Evolutionary conservation across 768 basidiomycete genomes (phyloP).

Genomic region (Dentipellis fragilis): DNA sequence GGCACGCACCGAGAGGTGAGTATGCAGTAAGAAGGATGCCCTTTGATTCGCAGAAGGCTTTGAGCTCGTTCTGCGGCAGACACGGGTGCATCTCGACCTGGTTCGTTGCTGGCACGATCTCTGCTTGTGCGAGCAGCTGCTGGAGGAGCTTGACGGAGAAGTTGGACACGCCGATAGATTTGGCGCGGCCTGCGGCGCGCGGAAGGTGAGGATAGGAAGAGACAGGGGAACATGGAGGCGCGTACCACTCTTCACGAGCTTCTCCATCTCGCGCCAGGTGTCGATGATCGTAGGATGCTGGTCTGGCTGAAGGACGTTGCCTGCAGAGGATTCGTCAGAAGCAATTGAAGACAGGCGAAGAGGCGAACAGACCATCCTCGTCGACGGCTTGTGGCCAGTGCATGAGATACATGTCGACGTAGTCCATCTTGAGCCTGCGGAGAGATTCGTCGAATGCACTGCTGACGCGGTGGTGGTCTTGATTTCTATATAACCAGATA

Average conservation of each 20-base stretch:
- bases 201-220: background rate
- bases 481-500: background rate
- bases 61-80: conserved; percentile 48
- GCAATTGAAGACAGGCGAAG: background rate
- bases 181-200: conserved; percentile 19
- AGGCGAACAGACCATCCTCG: background rate
- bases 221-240: background rate
- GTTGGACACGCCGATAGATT: conserved; percentile 32
- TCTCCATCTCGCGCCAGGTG: conserved; percentile 27
- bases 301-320: conserved; percentile 36
- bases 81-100: conserved; percentile 70
- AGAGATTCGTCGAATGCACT: conserved; percentile 23
- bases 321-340: background rate
- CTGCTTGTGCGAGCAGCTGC: conserved; percentile 33
- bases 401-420: conserved; percentile 30
- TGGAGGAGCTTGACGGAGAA: conserved; percentile 26
- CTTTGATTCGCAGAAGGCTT: conserved; percentile 42
- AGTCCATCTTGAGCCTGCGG: conserved; percentile 20
- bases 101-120: conserved; percentile 54
- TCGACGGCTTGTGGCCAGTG: conserved; percentile 25
- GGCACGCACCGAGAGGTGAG: conserved; percentile 32
- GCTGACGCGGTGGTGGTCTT: conserved; percentile 19
- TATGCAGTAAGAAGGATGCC: conserved; percentile 61
- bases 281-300: conserved; percentile 29
- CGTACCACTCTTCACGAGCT: conserved; percentile 21